Evolutionary conservation across 2,329 filamentous ascomycete genomes (phyloP), one percentile per base, ranked within the genome.

Genomic region (Monosporascus cannonballus): DNA sequence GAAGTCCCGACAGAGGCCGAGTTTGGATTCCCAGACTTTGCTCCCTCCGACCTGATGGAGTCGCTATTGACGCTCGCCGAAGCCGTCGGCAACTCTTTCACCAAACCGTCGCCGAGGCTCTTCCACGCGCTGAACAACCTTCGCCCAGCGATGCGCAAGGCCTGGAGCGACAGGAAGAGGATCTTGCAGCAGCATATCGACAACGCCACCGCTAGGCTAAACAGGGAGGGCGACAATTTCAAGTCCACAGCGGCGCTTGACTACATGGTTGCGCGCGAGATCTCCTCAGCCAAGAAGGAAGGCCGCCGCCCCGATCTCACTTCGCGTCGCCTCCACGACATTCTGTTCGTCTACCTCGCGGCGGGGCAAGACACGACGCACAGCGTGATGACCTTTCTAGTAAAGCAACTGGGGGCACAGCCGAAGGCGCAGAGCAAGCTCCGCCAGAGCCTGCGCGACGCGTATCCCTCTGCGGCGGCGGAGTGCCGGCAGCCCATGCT

Each of bases 351-450:
- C 45, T 65, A 67, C 56, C 59, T 67, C 47, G 41, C 67, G 38
- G 69, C 65, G 0, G 67, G 67, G 3, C 63, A 69, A 50, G 68
- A 71, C 51, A 70, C 68, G 1, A 57, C 61, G 0, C 30, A 34
- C 30, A 34, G 30, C 30, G 61, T 60, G n/a, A 66, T 63, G 0
- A 61, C 30, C 30, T 34, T 34, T 34, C 5, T 34, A 34, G 47
- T 68, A 20, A 70, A 69, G 55, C 60, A 65, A n/a, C 42, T 64
- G 14, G 51, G 59, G 8, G 58, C 59, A n/a, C 52, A 59, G 49
- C 66, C 59, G 2, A 50, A 37, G 0, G 55, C 56, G 0, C 70
- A 73, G 34, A 46, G 22, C 14, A 53, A 56, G 4, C 61, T 73
- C 1, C 62, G 70, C 2, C 25, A 37, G 2, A 55, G 47, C 4